phyloP scores from a whole-genome alignment of 441 rosid species.

The Pelargonium australe region DNA sequence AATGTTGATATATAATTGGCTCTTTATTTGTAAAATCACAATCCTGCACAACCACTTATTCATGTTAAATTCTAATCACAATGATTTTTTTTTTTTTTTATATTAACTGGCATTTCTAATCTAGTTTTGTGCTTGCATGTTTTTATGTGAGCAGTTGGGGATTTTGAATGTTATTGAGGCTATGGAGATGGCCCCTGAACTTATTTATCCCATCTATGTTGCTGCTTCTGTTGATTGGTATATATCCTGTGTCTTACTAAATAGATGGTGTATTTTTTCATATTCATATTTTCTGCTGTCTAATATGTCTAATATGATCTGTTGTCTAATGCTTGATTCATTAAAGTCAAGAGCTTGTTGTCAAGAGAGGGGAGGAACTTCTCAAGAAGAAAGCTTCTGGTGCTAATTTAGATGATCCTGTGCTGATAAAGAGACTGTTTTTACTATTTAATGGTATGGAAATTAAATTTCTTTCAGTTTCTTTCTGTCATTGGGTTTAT shows the following conservation, averaged over 20 bases:
- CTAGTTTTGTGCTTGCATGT: constrained; percentile 10
- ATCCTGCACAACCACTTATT: neutral
- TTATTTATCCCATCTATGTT: constrained; percentile 69
- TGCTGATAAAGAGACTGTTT: constrained; percentile 63
- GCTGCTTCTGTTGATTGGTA: constrained; percentile 83
- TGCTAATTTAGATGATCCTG: constrained; percentile 74
- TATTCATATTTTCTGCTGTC: constrained; percentile 16
- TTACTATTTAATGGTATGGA: constrained; percentile 68
- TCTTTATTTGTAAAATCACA: neutral
- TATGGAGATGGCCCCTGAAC: constrained; percentile 68
- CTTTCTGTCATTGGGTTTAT: neutral
- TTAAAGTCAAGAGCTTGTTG: constrained; percentile 84
- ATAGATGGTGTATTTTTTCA: neutral
- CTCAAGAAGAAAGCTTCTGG: constrained; percentile 66
- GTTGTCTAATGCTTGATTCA: constrained; percentile 27
- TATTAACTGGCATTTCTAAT: neutral
- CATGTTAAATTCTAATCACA: constrained; percentile 1
- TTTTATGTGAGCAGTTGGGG: constrained; percentile 52
- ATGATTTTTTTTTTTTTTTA: neutral
- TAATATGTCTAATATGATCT: constrained; percentile 24
- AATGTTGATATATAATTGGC: neutral
- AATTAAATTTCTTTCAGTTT: constrained; percentile 12
- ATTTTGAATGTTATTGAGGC: constrained; percentile 78
- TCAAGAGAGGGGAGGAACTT: constrained; percentile 86
- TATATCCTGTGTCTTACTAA: constrained; percentile 14